Evolutionary conservation across 2,329 filamentous ascomycete genomes (phyloP), one percentile per base, ranked within the genome.

Genomic region (Beauveria bassiana): DNA sequence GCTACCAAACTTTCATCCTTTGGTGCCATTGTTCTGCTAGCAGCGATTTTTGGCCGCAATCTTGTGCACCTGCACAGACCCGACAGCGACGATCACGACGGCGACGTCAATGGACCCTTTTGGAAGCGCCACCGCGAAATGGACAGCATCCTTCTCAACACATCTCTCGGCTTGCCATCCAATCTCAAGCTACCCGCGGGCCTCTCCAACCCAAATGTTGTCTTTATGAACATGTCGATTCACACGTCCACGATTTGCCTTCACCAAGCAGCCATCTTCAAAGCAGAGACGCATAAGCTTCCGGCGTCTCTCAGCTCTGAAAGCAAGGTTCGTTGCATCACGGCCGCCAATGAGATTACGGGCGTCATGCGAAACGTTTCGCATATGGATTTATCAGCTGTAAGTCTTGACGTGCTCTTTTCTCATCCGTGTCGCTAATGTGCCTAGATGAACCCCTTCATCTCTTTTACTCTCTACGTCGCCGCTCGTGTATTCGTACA

Each of bases 181-280:
- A 82, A 89, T 65, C 81, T 98, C 38, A 91, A 93, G 66, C 78
- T 98, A 38, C 92, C 95, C 0, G 77, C 78, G 18, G 91, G 91
- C 0, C 77, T 96, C 40, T 77, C 80, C 18, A 89, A 93, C 69
- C 83, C 92, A 3, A 98, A 97, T 65, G 86, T 93, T 59, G 86
- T 98, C 5, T 98, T 97, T 72, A 86, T 90, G 62, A 98, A 98
- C 69, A 96, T 99, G 91, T 92, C 90, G 70, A 91, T 99, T 38
- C 93, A 98, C 72, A 96, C 95, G 0, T 96, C 93, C 1, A 92
- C 91, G 1, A 98, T 99, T 59, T 98, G 93, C 72, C 79, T 99
- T n/a, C 95, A 99, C 70, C 95, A 99, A 76, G 95, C 93, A 2
- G 95, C 95, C 28, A 98, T 99, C 22, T 97, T 93, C 81, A 98